phyloP scores from a whole-genome alignment of 2,329 filamentous ascomycete species.

The Aspergillus novofumigatus region DNA sequence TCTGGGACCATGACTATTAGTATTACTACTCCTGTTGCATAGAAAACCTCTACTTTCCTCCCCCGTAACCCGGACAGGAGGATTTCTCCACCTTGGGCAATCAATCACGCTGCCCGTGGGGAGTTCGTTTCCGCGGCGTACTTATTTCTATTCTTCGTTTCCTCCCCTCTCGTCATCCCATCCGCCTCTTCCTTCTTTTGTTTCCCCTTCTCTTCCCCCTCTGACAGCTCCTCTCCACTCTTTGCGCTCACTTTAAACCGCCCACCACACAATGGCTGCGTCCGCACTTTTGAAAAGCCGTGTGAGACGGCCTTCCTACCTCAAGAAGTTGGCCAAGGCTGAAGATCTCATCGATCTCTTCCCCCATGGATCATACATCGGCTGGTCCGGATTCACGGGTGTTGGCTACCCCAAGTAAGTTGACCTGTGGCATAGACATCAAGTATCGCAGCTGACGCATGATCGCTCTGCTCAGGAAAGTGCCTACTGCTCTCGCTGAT shows the following conservation, averaged over 20 bases:
- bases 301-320: conserved; percentile 69
- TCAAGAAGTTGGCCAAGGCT: conserved; percentile 73
- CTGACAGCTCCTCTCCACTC: conserved; percentile 13
- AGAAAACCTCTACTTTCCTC: neutral
- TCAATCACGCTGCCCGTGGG: conserved; percentile 8
- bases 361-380: conserved; percentile 79
- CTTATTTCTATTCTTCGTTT: conserved; percentile 5
- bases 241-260: neutral
- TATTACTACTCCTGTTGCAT: neutral
- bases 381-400: conserved; percentile 88
- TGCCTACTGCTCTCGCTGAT: conserved; percentile 78
- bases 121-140: neutral
- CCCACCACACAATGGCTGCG: conserved; percentile 45
- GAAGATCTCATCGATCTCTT: conserved; percentile 78
- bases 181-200: conserved; percentile 8
- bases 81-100: neutral
- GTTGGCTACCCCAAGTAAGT: conserved; percentile 82
- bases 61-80: neutral
- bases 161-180: conserved; percentile 8
- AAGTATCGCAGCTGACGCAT: neutral
- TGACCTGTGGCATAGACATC: neutral
- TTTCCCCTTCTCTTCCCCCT: neutral
- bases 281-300: conserved; percentile 73
- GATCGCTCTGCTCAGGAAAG: conserved; percentile 54
- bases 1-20: neutral